phyloP scores from a whole-genome alignment of 768 basidiomycete genomes.

The Boletus coccyginus region DNA sequence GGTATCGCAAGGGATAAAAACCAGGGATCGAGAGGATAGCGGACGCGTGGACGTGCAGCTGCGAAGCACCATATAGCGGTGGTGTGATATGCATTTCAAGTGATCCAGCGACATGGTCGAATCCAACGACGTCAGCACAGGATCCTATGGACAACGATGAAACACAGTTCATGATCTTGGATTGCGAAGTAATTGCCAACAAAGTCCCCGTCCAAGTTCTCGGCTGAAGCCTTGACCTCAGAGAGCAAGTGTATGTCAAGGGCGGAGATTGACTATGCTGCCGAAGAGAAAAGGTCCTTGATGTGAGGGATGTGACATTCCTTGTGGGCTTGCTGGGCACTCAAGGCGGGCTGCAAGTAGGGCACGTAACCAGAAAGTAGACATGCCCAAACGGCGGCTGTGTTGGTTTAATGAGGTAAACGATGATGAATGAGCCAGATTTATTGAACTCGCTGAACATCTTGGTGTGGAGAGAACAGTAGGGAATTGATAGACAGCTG shows the following conservation, averaged over 20 bases:
- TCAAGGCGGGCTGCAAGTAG: constrained; percentile 32
- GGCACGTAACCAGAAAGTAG: constrained; percentile 30
- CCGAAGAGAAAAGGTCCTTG: constrained; percentile 28
- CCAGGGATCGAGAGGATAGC: constrained; percentile 27
- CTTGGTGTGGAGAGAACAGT: constrained; percentile 27
- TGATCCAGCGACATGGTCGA: constrained; percentile 45
- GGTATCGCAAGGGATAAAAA: constrained; percentile 20
- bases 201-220: constrained; percentile 10
- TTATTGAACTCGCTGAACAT: constrained; percentile 21
- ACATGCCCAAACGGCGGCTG: constrained; percentile 32
- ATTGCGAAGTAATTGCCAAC: too few species aligned
- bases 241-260: constrained; percentile 26
- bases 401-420: constrained; percentile 33
- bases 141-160: background rate
- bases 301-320: constrained; percentile 30
- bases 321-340: constrained; percentile 32
- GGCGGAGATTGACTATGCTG: constrained; percentile 30
- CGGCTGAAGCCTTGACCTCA: constrained; percentile 18
- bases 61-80: constrained; percentile 29
- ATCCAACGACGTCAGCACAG: constrained; percentile 33
- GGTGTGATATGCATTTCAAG: constrained; percentile 42
- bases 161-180: too few species aligned
- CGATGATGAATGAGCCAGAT: constrained; percentile 23
- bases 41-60: constrained; percentile 22
- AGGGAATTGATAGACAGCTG: constrained; percentile 22